Conservation (phyloP, 768 basidiomycete species). For the Strobilomyces echinocephalus region DNA sequence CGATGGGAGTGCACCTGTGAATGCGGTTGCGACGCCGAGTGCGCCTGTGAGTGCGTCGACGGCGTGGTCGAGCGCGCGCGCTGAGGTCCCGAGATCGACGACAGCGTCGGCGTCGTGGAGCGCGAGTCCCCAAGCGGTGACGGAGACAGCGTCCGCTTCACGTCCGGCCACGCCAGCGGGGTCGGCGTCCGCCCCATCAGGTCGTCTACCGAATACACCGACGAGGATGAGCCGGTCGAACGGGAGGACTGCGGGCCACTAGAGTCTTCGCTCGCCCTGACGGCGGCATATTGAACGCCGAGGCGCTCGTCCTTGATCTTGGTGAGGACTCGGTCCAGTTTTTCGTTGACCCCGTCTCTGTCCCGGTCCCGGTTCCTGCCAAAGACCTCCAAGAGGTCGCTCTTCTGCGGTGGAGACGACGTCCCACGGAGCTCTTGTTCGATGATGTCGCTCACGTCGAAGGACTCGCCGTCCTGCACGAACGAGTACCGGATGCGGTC, state of each 20-base stretch:
- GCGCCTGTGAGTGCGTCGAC: slow-evolving; percentile 26
- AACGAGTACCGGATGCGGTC: slow-evolving; percentile 90
- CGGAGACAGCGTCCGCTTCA: slow-evolving; percentile 22
- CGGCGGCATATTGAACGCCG: slow-evolving; percentile 25
- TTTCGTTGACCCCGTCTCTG: slow-evolving; percentile 60
- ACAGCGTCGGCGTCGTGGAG: slow-evolving; percentile 25
- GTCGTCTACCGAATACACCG: slow-evolving; percentile 57
- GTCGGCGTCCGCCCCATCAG: slow-evolving; percentile 28
- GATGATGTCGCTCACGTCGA: slow-evolving; percentile 90
- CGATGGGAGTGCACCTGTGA: slow-evolving; percentile 33
- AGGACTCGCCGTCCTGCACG: slow-evolving; percentile 87
- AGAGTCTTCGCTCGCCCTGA: slow-evolving; percentile 9
- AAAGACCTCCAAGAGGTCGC: slow-evolving; percentile 65
- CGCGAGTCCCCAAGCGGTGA: slow-evolving; percentile 20
- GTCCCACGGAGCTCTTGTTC: slow-evolving; percentile 80
- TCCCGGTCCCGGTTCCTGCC: slow-evolving; percentile 55
- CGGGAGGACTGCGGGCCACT: slow-evolving; percentile 27
- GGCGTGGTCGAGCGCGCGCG: slow-evolving; percentile 27
- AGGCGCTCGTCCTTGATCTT: slow-evolving; percentile 67
- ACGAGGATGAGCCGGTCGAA: slow-evolving; percentile 36
- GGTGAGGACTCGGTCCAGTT: slow-evolving; percentile 67
- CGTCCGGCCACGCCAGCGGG: slow-evolving; percentile 13
- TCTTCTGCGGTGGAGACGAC: slow-evolving; percentile 26
- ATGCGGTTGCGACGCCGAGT: slow-evolving; percentile 7
- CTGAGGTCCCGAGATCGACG: slow-evolving; percentile 1